A percentile compares a stretch with the other conserved stretches of the same genome.
Conservation (phyloP, 805 yeast species). For the Yarrowia porcina region DNA sequence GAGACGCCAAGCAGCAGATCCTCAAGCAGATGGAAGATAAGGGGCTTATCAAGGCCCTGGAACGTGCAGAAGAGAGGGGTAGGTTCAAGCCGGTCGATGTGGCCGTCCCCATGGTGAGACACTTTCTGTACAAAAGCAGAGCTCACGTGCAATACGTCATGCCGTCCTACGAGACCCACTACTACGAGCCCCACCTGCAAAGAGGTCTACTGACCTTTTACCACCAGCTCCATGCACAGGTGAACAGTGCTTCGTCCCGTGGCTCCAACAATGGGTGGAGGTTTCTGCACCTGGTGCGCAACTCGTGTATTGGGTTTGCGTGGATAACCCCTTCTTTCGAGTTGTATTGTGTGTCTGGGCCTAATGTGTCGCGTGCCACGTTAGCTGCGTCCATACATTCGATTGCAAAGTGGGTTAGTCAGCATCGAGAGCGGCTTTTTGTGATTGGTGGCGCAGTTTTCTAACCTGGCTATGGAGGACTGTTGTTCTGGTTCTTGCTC, state of each 20-base stretch:
- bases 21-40: conserved; percentile 43
- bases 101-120: conserved; percentile 59
- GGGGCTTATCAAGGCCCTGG: conserved; percentile 41
- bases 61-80: conserved; percentile 40
- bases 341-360: conserved; percentile 59
- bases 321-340: conserved; percentile 63
- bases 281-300: conserved; percentile 33
- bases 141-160: conserved; percentile 61
- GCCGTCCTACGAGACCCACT: conserved; percentile 43
- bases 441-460: conserved; percentile 71
- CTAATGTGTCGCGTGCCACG: conserved; percentile 51
- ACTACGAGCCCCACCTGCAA: conserved; percentile 31
- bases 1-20: conserved; percentile 55
- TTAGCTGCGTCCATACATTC: conserved; percentile 60
- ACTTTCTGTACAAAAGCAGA: conserved; percentile 76
- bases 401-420: conserved; percentile 73
- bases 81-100: conserved; percentile 48
- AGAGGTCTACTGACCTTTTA: conserved; percentile 34
- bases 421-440: conserved; percentile 66
- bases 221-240: conserved; percentile 41
- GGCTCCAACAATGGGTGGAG: conserved; percentile 33
- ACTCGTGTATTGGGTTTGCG: conserved; percentile 43
- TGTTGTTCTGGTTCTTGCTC: neutral
- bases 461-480: conserved; percentile 31
- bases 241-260: conserved; percentile 30